A percentile compares a stretch with the other conserved stretches of the same genome.
These are phyloP conservation scores for Trichopus zeylanicus DNA, from an alignment of 116 monocot species.

Conservation along the genomic window DNA sequence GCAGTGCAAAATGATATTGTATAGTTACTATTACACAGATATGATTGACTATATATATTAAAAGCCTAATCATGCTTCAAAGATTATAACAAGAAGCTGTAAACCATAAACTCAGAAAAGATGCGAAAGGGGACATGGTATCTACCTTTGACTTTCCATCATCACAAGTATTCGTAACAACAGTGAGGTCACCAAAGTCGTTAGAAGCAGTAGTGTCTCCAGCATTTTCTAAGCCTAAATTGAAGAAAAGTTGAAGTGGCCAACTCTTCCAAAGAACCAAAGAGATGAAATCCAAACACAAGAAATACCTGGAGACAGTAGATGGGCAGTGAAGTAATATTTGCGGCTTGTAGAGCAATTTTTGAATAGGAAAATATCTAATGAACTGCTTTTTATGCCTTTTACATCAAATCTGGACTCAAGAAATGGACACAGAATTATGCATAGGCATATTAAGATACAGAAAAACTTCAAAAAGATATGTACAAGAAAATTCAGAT, in stretches of 20 bases:
- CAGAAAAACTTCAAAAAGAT: not conserved
- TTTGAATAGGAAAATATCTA: not conserved
- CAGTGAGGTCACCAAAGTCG: conserved; percentile 27
- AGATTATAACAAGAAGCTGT: too few species aligned
- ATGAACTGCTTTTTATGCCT: not conserved
- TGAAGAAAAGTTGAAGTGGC: not conserved
- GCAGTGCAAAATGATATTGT: too few species aligned
- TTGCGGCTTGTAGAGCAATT: not conserved
- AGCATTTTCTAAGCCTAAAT: conserved; percentile 13
- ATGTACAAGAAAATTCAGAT: not conserved
- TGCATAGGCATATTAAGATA: not conserved
- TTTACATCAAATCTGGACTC: not conserved
- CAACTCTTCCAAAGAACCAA: not conserved
- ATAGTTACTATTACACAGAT: too few species aligned
- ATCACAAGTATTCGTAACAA: conserved; percentile 11
- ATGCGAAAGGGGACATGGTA: not conserved
- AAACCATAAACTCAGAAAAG: not conserved
- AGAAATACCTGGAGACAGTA: conserved; percentile 12
- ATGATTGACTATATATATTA: too few species aligned
- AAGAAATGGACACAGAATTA: not conserved
- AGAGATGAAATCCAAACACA: conserved; percentile 7
- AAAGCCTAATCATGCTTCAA: too few species aligned
- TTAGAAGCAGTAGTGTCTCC: conserved; percentile 13
- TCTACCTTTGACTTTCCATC: conserved; percentile 43
- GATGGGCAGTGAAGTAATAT: conserved; percentile 1